These are phyloP conservation scores for Yarrowia porcina DNA, from an alignment of 805 yeast genomes.

Conservation along the genomic window DNA sequence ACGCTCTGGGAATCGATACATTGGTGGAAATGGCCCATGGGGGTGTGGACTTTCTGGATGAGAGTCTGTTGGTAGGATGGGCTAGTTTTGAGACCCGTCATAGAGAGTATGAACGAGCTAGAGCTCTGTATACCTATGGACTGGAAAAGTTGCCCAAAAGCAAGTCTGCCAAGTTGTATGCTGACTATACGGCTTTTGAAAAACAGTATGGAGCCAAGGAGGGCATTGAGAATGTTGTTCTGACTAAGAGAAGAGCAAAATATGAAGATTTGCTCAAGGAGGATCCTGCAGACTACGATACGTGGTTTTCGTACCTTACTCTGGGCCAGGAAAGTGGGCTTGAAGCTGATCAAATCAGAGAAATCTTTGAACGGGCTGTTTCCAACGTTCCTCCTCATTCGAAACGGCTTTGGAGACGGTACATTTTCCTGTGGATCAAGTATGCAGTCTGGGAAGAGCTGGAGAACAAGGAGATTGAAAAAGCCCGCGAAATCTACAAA, in stretches of 20 bases:
- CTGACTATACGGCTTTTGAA: slow-evolving; percentile 56
- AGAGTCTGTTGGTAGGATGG: slow-evolving; percentile 51
- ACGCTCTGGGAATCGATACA: slow-evolving; percentile 61
- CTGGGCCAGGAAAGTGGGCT: slow-evolving; percentile 45
- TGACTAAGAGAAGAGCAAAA: slow-evolving; percentile 51
- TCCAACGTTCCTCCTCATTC: slow-evolving; percentile 37
- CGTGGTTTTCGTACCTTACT: slow-evolving; percentile 77
- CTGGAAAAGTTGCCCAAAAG: slow-evolving; percentile 45
- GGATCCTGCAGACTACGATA: slow-evolving; percentile 60
- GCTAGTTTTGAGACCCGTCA: slow-evolving; percentile 66
- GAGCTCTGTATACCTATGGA: slow-evolving; percentile 55
- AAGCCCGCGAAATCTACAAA: slow-evolving; percentile 52
- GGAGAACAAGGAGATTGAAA: slow-evolving; percentile 41
- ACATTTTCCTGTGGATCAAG: slow-evolving; percentile 66
- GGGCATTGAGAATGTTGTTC: slow-evolving; percentile 52
- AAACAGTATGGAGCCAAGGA: slow-evolving; percentile 58
- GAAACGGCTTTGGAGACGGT: slow-evolving; percentile 61
- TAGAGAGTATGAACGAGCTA: slow-evolving; percentile 60
- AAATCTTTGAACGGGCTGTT: slow-evolving; percentile 48
- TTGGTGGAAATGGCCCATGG: slow-evolving; percentile 37
- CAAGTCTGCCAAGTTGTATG: slow-evolving; percentile 41
- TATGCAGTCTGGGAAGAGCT: slow-evolving; percentile 63
- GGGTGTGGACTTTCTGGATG: slow-evolving; percentile 39
- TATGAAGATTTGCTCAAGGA: slow-evolving; percentile 49
- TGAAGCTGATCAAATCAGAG: slow-evolving; percentile 37